Conservation (phyloP, 257 asterid genomes). For the Forsythia suspensa region DNA sequence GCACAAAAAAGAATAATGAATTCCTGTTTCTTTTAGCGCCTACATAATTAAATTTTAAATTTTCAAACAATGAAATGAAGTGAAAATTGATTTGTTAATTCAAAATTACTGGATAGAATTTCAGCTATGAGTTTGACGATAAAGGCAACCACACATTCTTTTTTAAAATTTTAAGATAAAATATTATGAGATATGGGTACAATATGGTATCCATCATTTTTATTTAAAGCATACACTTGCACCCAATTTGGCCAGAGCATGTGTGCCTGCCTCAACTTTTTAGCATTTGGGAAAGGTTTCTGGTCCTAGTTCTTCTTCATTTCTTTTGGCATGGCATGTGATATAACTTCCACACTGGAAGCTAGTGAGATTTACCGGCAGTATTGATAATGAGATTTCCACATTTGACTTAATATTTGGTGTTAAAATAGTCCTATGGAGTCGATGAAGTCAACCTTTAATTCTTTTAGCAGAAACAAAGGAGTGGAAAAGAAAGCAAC, state of each 20-base stretch:
- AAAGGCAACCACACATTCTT: not conserved
- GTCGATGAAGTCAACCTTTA: not conserved
- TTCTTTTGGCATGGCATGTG: not conserved
- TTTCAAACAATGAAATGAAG: too few species aligned
- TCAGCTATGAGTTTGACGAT: not conserved
- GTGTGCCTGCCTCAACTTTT: too few species aligned
- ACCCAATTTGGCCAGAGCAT: too few species aligned
- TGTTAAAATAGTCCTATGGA: too few species aligned
- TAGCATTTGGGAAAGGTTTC: not conserved
- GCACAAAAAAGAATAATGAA: too few species aligned
- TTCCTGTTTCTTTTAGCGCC: too few species aligned
- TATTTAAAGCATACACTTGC: too few species aligned
- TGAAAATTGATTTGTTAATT: too few species aligned
- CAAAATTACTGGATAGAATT: too few species aligned
- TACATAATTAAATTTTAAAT: too few species aligned
- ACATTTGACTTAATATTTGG: not conserved
- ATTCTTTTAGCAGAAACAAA: not conserved
- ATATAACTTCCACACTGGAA: not conserved
- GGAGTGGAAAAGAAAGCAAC: not conserved
- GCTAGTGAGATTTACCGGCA: not conserved
- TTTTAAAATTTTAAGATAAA: not conserved
- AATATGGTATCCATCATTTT: not conserved
- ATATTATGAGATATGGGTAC: not conserved
- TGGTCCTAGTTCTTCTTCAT: not conserved
- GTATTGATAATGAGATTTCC: not conserved